Base-by-base conservation (phyloP, 371 early-diverging fungal genomes). In the Circinella minor region DNA sequence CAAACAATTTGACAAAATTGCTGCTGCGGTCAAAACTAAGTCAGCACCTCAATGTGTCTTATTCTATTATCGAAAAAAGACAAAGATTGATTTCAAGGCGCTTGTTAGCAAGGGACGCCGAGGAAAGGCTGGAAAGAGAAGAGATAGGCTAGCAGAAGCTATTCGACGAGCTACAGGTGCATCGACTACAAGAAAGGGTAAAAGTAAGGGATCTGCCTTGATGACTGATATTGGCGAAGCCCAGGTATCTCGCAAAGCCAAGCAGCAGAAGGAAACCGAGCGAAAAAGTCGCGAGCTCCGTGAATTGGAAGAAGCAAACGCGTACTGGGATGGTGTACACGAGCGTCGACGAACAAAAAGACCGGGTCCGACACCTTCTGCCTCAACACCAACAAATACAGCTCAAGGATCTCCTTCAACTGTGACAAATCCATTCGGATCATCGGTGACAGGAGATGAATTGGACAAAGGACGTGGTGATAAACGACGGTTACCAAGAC, bases 51-150 rank as follows among this genome's bases (percentile, higher is more conserved):
- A 96, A 69, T 96, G 96, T 72, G 95, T 97, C 7, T 73, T 92
- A 46, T 95, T 94, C 62, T 98, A 96, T 75, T 98, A 98, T 77
- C 92, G 95, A 36, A 93, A 95, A 70, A 96, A 97, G 82, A 88
- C 87, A 61, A 90, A 93, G 74, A 87, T 93, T 46, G 89, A 90
- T 54, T 91, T 97, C 70, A 97, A 96, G 81, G 89, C 86, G 0
- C 73, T 95, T 67, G 77, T 84, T 68, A 81, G 78, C 49, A 83
- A 84, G 63, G 86, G 86, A 9, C 76, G 87, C 11, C 79, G 88
- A 15, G 83, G 87, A 17, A 86, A 84, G 57, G 68, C 74, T 1
- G 76, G 70, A 11, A 82, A 79, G 46, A 75, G 78, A 49, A 67
- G 79, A 18, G 83, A 85, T 62, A 69, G 80, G 51, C 69, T 85